Base-by-base conservation (phyloP, 441 rosid genomes). In the Biscutella auriculata region DNA sequence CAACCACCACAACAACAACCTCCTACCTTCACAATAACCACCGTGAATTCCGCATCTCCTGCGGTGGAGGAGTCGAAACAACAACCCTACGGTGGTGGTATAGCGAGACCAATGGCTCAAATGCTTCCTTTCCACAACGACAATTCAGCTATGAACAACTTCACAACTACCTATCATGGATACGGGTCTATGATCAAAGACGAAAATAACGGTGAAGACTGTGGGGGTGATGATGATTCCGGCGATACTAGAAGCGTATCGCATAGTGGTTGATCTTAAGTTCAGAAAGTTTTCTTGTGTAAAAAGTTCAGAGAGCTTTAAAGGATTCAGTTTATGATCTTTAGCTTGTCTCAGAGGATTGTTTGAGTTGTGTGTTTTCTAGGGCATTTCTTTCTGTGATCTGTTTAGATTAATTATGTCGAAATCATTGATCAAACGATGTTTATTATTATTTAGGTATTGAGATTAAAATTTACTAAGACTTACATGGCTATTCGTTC, bases 61-160 rank as follows among this genome's bases (percentile, higher is more conserved):
- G 25, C 7, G 5, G 59, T 62, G n/a, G 36, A 62, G 49, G 73
- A 49, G 13, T 55, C 42, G 6, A 68, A 50, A 40, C 73, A 56
- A 50, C 68, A 49, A 50, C 9, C 48, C 6, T 68, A 48, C 10
- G 50, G 57, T 47, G 47, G 52, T 60, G 57, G 62, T 30, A 9
- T 62, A 21, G 49, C 23, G 42, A 56, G 64, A 35, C 73, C 76
- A 66, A 83, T 87, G 39, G 66, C 69, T 25, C 64, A 69, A 21
- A 19, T 78, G 29, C 81, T n/a, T 19, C 82, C 87, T 1, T 35
- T 64, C 41, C 68, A 71, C 30, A 76, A 64, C 6, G 84, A 69
- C 14, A 62, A n/a, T 21, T 41, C 73, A 5, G 28, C 43, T 49
- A 56, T 62, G 68, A 68, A 62, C 44, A 55, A 67, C 17, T 67